Evolutionary conservation across 1,139 yeast genomes (phyloP).

Genomic region (Nakaseomyces sp.): DNA sequence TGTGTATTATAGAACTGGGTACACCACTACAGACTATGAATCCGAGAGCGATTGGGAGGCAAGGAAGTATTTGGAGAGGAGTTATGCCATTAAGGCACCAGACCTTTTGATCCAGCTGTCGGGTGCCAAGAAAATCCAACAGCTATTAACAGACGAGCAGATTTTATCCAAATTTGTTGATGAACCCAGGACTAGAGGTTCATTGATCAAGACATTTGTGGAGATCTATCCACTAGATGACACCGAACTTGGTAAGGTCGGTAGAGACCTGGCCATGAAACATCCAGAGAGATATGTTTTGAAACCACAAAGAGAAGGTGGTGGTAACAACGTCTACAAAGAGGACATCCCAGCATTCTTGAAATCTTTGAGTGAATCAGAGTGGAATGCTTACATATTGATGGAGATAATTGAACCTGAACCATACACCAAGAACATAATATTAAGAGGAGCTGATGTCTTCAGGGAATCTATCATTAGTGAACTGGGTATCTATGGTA

Average conservation of each 20-base stretch:
- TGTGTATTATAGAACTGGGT: slow-evolving; percentile 85
- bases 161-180: slow-evolving; percentile 41
- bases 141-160: slow-evolving; percentile 55
- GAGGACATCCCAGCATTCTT: slow-evolving; percentile 72
- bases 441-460: slow-evolving; percentile 58
- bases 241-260: slow-evolving; percentile 52
- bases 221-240: slow-evolving; percentile 78
- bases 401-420: slow-evolving; percentile 83
- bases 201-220: slow-evolving; percentile 61
- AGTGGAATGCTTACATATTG: slow-evolving; percentile 85
- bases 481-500: slow-evolving; percentile 87
- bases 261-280: slow-evolving; percentile 59
- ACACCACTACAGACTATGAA: slow-evolving; percentile 68
- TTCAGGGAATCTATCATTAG: slow-evolving; percentile 65
- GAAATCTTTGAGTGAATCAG: slow-evolving; percentile 47
- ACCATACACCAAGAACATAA: slow-evolving; percentile 54
- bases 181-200: slow-evolving; percentile 27
- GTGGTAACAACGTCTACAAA: slow-evolving; percentile 86
- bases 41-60: slow-evolving; percentile 63
- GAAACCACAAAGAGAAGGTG: slow-evolving; percentile 97
- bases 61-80: slow-evolving; percentile 59
- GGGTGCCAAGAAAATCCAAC: slow-evolving; percentile 91
- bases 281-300: slow-evolving; percentile 66
- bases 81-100: slow-evolving; percentile 85
- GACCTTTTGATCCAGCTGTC: slow-evolving; percentile 79